These are phyloP conservation scores for Symbiodinium pilosum DNA, from an alignment of 73 alveolate species.

Conservation along the genomic window DNA sequence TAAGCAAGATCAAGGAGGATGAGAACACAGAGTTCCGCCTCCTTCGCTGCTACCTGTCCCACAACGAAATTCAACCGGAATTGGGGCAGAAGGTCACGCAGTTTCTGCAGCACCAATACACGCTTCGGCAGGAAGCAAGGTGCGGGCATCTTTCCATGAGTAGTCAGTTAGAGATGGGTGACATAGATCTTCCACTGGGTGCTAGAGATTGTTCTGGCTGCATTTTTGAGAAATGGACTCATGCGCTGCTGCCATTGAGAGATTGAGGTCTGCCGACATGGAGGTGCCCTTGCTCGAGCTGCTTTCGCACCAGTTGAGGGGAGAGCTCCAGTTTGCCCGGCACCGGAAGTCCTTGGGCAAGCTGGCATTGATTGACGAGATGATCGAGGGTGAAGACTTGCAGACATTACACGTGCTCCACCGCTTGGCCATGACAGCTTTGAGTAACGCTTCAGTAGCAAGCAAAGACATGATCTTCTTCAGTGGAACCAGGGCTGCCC, in stretches of 20 bases:
- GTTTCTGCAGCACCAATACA: slow-evolving; percentile 62
- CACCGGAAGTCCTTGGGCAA: neutral
- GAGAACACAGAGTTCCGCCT: slow-evolving; percentile 87
- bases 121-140: slow-evolving; percentile 82
- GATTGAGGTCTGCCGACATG: slow-evolving; percentile 73
- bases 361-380: neutral
- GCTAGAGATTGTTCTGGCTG: too few species aligned
- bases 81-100: slow-evolving; percentile 65
- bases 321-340: slow-evolving; percentile 15
- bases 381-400: slow-evolving; percentile 5
- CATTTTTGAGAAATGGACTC: too few species aligned
- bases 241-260: too few species aligned
- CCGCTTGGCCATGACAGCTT: slow-evolving; percentile 52
- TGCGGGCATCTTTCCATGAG: neutral
- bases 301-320: slow-evolving; percentile 56
- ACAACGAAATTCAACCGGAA: slow-evolving; percentile 22
- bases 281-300: slow-evolving; percentile 81
- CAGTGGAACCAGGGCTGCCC: slow-evolving; percentile 35
- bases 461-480: slow-evolving; percentile 58
- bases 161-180: too few species aligned
- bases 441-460: slow-evolving; percentile 73
- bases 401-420: slow-evolving; percentile 46
- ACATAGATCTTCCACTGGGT: too few species aligned
- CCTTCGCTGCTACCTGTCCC: slow-evolving; percentile 48
- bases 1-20: slow-evolving; percentile 90